Base-by-base conservation (phyloP, 1,139 yeast species). In the Suhomyces panamericanus region DNA sequence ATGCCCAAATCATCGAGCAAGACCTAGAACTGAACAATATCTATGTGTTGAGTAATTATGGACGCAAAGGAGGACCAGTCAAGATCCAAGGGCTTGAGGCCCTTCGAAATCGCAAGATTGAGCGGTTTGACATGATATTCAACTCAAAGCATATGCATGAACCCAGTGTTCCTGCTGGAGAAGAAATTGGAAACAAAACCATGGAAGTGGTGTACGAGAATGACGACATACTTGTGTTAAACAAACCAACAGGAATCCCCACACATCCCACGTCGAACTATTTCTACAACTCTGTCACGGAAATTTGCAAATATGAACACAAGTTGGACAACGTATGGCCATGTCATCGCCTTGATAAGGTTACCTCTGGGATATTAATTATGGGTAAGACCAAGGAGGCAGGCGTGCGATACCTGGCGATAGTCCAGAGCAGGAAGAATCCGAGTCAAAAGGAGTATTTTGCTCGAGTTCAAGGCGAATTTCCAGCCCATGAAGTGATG, bases 181-280 rank as follows among this genome's bases (percentile, higher is more conserved):
- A 55, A 38, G 48, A 46, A 17, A 41, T 32, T 13, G 29, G 38
- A 45, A 15, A 47, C 46, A 35, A 56, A 50, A 33, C 12, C 22
- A 1, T 30, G 38, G 20, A 54, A 56, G 35, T 81, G 0, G 56
- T 85, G 0, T 66, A 59, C 54, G 77, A 80, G 48, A 75, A 76
- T 55, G 72, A 69, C 1, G 69, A 76, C 4, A 43, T 80, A 1
- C 48, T 87, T 3, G 88, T 87, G 15, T 71, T 87, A 2, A 74
- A 84, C 59, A 87, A 87, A 56, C 95, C 95, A 0, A 68, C 80
- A 9, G 95, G 95, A 0, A 68, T 87, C 0, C 95, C 95, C 0
- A 83, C 87, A 1, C 96, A 87, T 62, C 95, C 96, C 0, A 80
- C 87, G 0, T 88, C 89, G 4, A 76, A 76, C 44, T 87, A 80